Evolutionary conservation across 192 early-diverging fungal genomes (phyloP).

Genomic region (Backusella sp.): DNA sequence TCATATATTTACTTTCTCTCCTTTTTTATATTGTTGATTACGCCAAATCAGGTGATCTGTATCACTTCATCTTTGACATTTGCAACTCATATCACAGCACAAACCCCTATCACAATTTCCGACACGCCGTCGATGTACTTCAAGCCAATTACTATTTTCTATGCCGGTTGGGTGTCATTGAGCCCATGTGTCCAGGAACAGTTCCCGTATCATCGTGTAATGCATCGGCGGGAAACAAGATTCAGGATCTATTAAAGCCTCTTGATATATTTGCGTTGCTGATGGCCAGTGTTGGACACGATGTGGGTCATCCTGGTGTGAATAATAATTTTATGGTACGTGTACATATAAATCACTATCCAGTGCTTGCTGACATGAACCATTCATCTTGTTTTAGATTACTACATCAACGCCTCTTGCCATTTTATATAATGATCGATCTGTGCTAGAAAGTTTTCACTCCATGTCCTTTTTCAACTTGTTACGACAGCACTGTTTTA

Average conservation of each 20-base stretch:
- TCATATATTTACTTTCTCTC: neutral
- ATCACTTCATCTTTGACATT: slow-evolving; percentile 14
- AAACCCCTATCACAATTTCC: slow-evolving; percentile 94
- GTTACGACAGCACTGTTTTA: slow-evolving; percentile 48
- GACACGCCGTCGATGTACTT: slow-evolving; percentile 91
- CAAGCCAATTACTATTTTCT: slow-evolving; percentile 86
- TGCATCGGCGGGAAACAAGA: neutral
- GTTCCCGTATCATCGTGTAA: too few relatives aligned
- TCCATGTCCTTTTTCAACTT: slow-evolving; percentile 70
- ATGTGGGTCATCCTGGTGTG: slow-evolving; percentile 90
- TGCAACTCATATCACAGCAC: slow-evolving; percentile 52
- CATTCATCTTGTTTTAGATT: slow-evolving; percentile 40
- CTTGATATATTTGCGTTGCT: slow-evolving; percentile 71
- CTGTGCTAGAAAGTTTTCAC: slow-evolving; percentile 98
- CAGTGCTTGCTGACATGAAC: too few relatives aligned
- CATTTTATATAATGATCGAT: slow-evolving; percentile 88
- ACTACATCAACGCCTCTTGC: slow-evolving; percentile 79
- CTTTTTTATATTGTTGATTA: neutral
- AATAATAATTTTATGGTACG: slow-evolving; percentile 87
- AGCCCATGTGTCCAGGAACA: neutral
- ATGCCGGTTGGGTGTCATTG: slow-evolving; percentile 58
- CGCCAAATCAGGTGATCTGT: slow-evolving; percentile 9
- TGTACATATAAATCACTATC: too few relatives aligned
- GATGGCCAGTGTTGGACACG: slow-evolving; percentile 75
- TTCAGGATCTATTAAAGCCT: slow-evolving; percentile 45